A percentile compares a stretch with the other conserved stretches of the same genome.
phyloP scores from a whole-genome alignment of 2,329 filamentous ascomycete species.

The Ramularia collo-cygni region DNA sequence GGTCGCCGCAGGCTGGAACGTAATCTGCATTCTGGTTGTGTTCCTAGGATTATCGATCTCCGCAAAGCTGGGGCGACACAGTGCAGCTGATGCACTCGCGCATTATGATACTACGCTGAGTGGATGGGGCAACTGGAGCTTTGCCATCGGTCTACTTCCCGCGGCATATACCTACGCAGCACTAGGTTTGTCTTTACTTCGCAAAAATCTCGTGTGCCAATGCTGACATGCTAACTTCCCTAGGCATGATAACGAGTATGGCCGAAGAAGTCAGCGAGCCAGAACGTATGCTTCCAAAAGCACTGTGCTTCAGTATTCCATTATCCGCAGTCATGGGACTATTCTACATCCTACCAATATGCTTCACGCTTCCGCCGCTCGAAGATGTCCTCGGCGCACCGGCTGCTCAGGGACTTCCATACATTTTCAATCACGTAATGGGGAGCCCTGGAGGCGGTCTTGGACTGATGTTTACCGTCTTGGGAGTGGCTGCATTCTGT shows the following conservation, averaged over 20 bases:
- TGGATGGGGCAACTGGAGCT: conserved; percentile 53
- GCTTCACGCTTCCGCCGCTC: conserved; percentile 43
- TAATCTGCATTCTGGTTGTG: conserved; percentile 49
- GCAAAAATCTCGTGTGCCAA: neutral
- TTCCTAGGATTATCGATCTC: conserved; percentile 49
- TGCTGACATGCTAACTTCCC: conserved; percentile 30
- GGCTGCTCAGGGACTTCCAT: conserved; percentile 43
- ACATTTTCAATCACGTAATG: conserved; percentile 45
- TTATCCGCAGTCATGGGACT: conserved; percentile 48
- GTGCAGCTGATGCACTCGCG: conserved; percentile 45
- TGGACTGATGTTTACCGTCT: conserved; percentile 43
- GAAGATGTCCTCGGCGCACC: conserved; percentile 40
- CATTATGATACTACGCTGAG: conserved; percentile 50
- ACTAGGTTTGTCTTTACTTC: conserved; percentile 48
- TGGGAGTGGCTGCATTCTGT: conserved; percentile 47
- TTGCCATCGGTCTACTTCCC: conserved; percentile 56
- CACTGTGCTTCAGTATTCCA: conserved; percentile 35
- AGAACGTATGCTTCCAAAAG: conserved; percentile 2
- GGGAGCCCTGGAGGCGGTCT: conserved; percentile 41
- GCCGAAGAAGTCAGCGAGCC: conserved; percentile 6
- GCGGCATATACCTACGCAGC: conserved; percentile 34
- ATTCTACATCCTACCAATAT: conserved; percentile 41
- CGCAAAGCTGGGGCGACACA: conserved; percentile 48
- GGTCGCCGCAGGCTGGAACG: conserved; percentile 50
- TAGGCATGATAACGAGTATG: conserved; percentile 49